Evolutionary conservation across 768 basidiomycete genomes (phyloP).

Genomic region (Leucocoprinus sp.): DNA sequence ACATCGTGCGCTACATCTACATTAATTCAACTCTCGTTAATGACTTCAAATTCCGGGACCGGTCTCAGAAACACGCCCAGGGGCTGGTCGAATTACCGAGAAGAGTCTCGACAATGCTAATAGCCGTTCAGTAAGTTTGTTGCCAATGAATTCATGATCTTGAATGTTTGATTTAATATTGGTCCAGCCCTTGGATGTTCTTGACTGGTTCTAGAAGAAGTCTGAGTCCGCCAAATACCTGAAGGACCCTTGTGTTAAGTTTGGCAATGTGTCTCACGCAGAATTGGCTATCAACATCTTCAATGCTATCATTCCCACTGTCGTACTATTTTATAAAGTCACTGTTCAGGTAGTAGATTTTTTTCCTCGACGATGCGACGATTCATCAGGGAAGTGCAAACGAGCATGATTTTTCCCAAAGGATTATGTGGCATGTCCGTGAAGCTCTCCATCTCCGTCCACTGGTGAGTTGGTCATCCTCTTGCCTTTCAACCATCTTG

Average conservation of each 20-base stretch:
- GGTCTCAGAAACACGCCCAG: conserved; percentile 24
- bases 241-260: conserved; percentile 18
- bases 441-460: conserved; percentile 40
- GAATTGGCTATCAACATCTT: conserved; percentile 44
- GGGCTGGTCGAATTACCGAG: conserved; percentile 23
- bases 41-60: conserved; percentile 39
- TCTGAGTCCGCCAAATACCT: conserved; percentile 24
- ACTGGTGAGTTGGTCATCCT: conserved; percentile 19
- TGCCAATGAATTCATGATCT: conserved; percentile 7
- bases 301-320: conserved; percentile 46
- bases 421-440: conserved; percentile 35
- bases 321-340: conserved; percentile 46
- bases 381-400: conserved; percentile 23
- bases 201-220: neutral
- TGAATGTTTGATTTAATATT: conserved; percentile 2
- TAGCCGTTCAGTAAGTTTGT: conserved; percentile 12
- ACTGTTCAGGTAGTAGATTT: conserved; percentile 51
- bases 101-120: conserved; percentile 22
- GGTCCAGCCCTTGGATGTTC: neutral
- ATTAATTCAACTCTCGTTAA: conserved; percentile 34
- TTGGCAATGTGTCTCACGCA: conserved; percentile 16
- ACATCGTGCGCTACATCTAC: conserved; percentile 43
- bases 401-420: conserved; percentile 17
- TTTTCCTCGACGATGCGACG: conserved; percentile 38
- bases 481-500: neutral